phyloP scores from a whole-genome alignment of 257 asterid species.

The Salvia hispanica region DNA sequence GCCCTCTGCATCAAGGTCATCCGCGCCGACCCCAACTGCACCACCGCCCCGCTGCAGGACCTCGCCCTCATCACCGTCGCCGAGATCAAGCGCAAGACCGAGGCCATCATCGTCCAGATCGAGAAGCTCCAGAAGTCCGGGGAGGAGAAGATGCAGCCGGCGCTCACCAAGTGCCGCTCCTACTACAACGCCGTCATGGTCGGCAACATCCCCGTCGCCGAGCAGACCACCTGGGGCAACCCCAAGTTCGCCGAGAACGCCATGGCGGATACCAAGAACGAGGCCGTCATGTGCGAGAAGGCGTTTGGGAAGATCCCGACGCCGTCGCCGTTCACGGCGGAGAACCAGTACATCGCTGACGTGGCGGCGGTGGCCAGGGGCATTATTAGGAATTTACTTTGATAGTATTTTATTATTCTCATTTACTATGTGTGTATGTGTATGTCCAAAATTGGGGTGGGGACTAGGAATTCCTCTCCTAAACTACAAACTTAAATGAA shows the following conservation, averaged over 20 bases:
- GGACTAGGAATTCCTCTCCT: background rate
- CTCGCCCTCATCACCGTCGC: slow-evolving; percentile 48
- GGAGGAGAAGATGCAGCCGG: background rate
- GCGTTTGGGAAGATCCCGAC: slow-evolving; percentile 24
- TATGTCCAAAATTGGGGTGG: too few species aligned
- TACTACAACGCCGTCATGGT: slow-evolving; percentile 38
- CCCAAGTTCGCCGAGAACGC: slow-evolving; percentile 65
- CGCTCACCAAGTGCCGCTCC: slow-evolving; percentile 35
- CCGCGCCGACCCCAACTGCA: slow-evolving; percentile 25
- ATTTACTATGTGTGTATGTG: too few species aligned
- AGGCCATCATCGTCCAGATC: slow-evolving; percentile 17
- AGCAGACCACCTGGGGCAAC: slow-evolving; percentile 39
- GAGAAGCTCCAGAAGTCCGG: slow-evolving; percentile 23
- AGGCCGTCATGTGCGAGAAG: slow-evolving; percentile 49
- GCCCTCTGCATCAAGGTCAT: slow-evolving; percentile 46
- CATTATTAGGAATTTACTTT: slow-evolving; percentile 51
- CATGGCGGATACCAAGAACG: slow-evolving; percentile 54
- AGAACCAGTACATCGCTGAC: slow-evolving; percentile 37
- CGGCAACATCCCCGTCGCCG: slow-evolving; percentile 50
- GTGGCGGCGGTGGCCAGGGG: slow-evolving; percentile 49
- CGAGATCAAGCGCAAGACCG: slow-evolving; percentile 39
- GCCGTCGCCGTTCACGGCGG: slow-evolving; percentile 37
- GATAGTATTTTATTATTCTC: background rate
- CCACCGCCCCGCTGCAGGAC: slow-evolving; percentile 36
- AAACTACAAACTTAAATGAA: background rate